phyloP scores from a whole-genome alignment of 352 stramenopile genomes.

The Globisporangium uncinulatum region DNA sequence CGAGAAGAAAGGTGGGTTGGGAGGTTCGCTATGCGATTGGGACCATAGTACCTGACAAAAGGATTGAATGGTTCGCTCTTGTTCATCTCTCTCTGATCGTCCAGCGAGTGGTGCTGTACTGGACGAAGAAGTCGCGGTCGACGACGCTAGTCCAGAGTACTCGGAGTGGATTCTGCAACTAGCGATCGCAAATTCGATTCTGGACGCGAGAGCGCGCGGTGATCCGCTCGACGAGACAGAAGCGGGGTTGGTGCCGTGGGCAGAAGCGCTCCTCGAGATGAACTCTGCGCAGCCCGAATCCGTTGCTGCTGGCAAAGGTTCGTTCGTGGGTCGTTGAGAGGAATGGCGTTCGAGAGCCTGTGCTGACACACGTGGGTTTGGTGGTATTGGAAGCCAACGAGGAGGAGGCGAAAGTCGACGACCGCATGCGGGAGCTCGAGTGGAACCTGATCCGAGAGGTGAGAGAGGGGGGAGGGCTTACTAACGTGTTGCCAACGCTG shows the following conservation, averaged over 20 bases:
- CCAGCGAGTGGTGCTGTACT: constrained; percentile 4
- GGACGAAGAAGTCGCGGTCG: background rate
- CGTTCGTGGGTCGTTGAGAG: background rate
- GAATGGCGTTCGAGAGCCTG: background rate
- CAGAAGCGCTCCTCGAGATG: constrained; percentile 56
- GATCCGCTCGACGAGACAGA: constrained; percentile 44
- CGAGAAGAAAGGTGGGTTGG: constrained; percentile 25
- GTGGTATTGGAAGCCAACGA: constrained; percentile 1
- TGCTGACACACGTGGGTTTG: background rate
- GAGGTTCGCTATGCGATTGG: background rate
- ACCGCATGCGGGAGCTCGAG: constrained; percentile 42
- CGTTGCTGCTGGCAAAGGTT: background rate
- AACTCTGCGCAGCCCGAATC: constrained; percentile 12
- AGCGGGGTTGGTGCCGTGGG: constrained; percentile 53
- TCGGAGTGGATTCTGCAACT: constrained; percentile 65
- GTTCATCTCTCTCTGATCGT: background rate
- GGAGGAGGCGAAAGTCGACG: background rate
- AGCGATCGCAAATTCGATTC: constrained; percentile 56
- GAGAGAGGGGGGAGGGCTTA: background rate
- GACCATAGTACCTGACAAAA: background rate
- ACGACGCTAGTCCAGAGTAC: constrained; percentile 13
- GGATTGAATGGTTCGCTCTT: background rate
- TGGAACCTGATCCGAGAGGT: constrained; percentile 62
- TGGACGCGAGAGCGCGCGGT: constrained; percentile 51
- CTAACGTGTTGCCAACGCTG: too few relatives aligned